A percentile compares a stretch with the other conserved stretches of the same genome.
phyloP scores from a whole-genome alignment of 2,329 filamentous ascomycete species.

The Penicillium occitanis region DNA sequence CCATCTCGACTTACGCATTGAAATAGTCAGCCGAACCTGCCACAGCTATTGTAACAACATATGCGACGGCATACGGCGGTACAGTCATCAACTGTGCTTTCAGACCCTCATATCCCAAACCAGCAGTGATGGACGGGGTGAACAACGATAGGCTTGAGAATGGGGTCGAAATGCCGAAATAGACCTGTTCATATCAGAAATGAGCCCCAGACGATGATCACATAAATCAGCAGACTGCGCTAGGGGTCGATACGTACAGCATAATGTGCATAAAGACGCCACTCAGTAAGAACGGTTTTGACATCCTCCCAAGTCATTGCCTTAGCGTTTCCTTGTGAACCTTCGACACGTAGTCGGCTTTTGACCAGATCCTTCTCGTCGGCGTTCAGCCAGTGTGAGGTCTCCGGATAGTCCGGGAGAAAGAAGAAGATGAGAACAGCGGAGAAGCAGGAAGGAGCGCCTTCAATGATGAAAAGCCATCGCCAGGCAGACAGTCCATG shows the following conservation, averaged over 20 bases:
- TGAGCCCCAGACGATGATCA: background rate
- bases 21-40: constrained; percentile 63
- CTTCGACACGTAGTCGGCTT: constrained; percentile 22
- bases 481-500: constrained; percentile 29
- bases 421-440: constrained; percentile 31
- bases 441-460: constrained; percentile 24
- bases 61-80: constrained; percentile 63
- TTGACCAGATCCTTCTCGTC: constrained; percentile 28
- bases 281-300: constrained; percentile 23
- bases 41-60: constrained; percentile 51
- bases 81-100: constrained; percentile 66
- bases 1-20: constrained; percentile 30
- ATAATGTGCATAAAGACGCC: constrained; percentile 42
- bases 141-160: constrained; percentile 61
- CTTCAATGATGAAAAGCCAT: constrained; percentile 27
- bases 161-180: constrained; percentile 54
- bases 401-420: constrained; percentile 39
- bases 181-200: constrained; percentile 36
- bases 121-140: constrained; percentile 64
- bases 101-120: constrained; percentile 56
- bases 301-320: constrained; percentile 25
- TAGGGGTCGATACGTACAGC: constrained; percentile 37
- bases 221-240: background rate
- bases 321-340: constrained; percentile 21
- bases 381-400: constrained; percentile 28